These are phyloP conservation scores for Clarireedia monteithiana DNA, from an alignment of 2,329 filamentous ascomycete genomes.

Conservation along the genomic window DNA sequence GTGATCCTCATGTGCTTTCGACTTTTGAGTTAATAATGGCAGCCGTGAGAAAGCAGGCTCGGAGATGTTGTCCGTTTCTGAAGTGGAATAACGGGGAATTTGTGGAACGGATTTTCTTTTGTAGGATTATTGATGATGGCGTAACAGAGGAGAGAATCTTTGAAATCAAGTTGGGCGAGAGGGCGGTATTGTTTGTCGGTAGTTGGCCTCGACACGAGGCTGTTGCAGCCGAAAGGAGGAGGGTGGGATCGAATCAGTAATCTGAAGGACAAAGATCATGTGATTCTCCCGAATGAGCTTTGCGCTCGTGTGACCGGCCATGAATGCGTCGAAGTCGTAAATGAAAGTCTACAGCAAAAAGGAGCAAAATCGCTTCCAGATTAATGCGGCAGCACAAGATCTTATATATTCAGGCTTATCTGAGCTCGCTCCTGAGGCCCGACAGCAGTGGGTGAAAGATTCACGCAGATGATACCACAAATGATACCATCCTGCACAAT, in stretches of 20 bases:
- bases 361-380: neutral
- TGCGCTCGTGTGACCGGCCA: too few species aligned
- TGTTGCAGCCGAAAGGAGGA: neutral
- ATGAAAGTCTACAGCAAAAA: neutral
- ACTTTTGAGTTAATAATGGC: neutral
- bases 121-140: neutral
- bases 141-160: neutral
- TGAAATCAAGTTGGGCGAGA: neutral
- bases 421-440: neutral
- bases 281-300: too few species aligned
- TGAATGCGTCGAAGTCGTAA: too few species aligned
- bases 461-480: neutral
- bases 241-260: neutral
- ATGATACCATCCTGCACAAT: constrained; percentile 10
- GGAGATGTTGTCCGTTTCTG: neutral
- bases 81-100: neutral
- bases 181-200: neutral
- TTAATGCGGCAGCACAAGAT: neutral
- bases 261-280: too few species aligned
- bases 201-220: neutral
- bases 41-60: neutral
- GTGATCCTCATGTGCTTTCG: neutral
- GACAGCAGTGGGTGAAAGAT: neutral
- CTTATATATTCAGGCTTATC: neutral
- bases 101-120: neutral